Percentiles rank a stretch among this genome's conserved stretches.
Conservation (phyloP, 1,139 yeast genomes). For the Hanseniaspora uvarum region DNA sequence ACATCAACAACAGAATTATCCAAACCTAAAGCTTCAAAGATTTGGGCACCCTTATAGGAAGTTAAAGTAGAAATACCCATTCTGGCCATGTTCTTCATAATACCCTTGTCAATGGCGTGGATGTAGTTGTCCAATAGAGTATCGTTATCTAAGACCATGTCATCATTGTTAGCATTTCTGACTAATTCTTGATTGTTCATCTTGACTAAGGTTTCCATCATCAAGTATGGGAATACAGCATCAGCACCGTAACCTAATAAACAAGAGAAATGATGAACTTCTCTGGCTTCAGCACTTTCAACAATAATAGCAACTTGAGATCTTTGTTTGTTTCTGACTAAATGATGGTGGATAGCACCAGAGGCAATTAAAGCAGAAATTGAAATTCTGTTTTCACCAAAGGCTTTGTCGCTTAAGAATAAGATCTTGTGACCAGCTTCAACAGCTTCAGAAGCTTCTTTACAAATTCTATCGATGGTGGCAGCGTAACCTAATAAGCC, state of each 20-base stretch:
- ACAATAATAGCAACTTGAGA: slow-evolving; percentile 84
- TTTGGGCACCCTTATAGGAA: slow-evolving; percentile 96
- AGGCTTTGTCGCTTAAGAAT: slow-evolving; percentile 60
- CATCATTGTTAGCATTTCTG: slow-evolving; percentile 38
- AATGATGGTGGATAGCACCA: slow-evolving; percentile 94
- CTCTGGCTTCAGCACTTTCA: slow-evolving; percentile 96
- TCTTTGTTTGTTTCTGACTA: slow-evolving; percentile 91
- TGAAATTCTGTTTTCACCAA: slow-evolving; percentile 56
- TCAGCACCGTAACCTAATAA: slow-evolving; percentile 96
- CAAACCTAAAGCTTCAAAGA: slow-evolving; percentile 91
- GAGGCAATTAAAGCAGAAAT: slow-evolving; percentile 87
- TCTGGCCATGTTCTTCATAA: slow-evolving; percentile 93
- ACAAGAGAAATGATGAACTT: slow-evolving; percentile 91
- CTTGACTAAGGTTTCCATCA: slow-evolving; percentile 76
- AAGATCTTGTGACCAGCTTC: slow-evolving; percentile 64
- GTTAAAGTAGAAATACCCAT: slow-evolving; percentile 98
- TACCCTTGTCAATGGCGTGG: slow-evolving; percentile 77
- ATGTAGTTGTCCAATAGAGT: slow-evolving; percentile 66
- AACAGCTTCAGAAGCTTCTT: slow-evolving; percentile 78
- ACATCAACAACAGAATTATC: slow-evolving; percentile 91
- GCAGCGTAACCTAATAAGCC: slow-evolving; percentile 79
- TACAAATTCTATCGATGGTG: slow-evolving; percentile 78
- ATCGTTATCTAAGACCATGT: slow-evolving; percentile 41
- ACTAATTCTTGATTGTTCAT: slow-evolving; percentile 75
- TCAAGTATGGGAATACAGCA: slow-evolving; percentile 87